Conservation (phyloP, 495 filamentous ascomycete species). For the Penicillium bovifimosum region DNA sequence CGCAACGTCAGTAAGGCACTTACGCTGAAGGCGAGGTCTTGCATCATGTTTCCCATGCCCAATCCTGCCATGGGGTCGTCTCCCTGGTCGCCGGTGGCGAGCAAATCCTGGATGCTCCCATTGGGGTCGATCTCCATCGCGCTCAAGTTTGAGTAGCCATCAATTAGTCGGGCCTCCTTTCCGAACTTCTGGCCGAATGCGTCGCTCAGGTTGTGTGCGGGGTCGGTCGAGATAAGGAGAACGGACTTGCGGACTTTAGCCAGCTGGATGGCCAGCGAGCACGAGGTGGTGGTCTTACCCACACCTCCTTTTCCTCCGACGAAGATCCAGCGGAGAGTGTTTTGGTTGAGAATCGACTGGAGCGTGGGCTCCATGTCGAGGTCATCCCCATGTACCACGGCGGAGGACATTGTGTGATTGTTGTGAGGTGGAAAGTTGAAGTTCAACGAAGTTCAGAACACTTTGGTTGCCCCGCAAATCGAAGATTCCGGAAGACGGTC, state of each 20-base stretch:
- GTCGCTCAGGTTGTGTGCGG: slow-evolving; percentile 96
- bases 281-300: slow-evolving; percentile 99
- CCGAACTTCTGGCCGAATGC: slow-evolving; percentile 99
- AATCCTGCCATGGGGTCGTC: slow-evolving; percentile 60
- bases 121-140: slow-evolving; percentile 99
- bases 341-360: slow-evolving; percentile 90
- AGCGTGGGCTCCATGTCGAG: slow-evolving; percentile 87
- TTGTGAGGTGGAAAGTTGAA: slow-evolving; percentile 8
- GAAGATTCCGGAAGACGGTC: slow-evolving; percentile 32
- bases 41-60: slow-evolving; percentile 70
- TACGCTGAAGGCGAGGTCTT: slow-evolving; percentile 65
- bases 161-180: slow-evolving; percentile 89
- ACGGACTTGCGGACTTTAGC: slow-evolving; percentile 93
- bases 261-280: slow-evolving; percentile 96
- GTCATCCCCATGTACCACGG: slow-evolving; percentile 61
- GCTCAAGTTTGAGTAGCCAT: slow-evolving; percentile 89
- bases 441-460: slow-evolving; percentile 13
- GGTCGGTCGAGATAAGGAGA: slow-evolving; percentile 95
- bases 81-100: slow-evolving; percentile 69
- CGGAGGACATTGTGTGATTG: slow-evolving; percentile 49
- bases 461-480: slow-evolving; percentile 31
- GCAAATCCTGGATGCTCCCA: slow-evolving; percentile 91
- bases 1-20: slow-evolving; percentile 25
- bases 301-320: slow-evolving; percentile 98
- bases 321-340: slow-evolving; percentile 96